Evolutionary conservation across 1,284 basidiomycete species (phyloP).

Genomic region (Tilletia horrida): DNA sequence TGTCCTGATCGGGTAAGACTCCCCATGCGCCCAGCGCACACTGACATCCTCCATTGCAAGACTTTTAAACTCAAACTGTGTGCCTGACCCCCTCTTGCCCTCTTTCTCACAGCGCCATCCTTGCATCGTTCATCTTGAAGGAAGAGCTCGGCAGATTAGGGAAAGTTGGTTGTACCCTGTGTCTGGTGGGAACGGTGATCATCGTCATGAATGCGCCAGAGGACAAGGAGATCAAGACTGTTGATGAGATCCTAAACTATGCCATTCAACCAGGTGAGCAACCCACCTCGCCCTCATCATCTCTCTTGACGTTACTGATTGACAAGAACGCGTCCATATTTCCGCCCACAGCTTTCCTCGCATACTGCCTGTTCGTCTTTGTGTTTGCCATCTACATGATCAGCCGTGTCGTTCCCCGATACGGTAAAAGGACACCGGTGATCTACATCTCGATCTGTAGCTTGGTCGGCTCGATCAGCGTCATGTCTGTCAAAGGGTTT

Average conservation of each 20-base stretch:
- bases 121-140: constrained; percentile 86
- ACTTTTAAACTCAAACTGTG: no score
- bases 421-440: constrained; percentile 81
- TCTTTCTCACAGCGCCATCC: constrained; percentile 41
- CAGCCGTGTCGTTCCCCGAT: constrained; percentile 76
- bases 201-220: constrained; percentile 95
- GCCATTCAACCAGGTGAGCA: constrained; percentile 72
- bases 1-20: constrained; percentile 86
- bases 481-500: constrained; percentile 95
- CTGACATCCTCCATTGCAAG: no score
- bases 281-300: constrained; percentile 1
- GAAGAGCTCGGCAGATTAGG: constrained; percentile 93
- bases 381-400: constrained; percentile 77
- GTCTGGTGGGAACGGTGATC: constrained; percentile 83
- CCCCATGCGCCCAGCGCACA: not conserved
- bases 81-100: no score
- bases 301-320: not conserved
- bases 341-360: constrained; percentile 57
- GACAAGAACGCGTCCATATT: no score
- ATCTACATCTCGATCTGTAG: constrained; percentile 95
- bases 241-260: constrained; percentile 87
- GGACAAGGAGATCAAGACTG: constrained; percentile 87
- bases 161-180: constrained; percentile 84
- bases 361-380: constrained; percentile 81
- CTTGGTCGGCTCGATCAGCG: constrained; percentile 73